Percentiles rank a stretch among this genome's conserved stretches.
Conservation (phyloP, 371 early-diverging fungal genomes). For the Mortierella sp. region DNA sequence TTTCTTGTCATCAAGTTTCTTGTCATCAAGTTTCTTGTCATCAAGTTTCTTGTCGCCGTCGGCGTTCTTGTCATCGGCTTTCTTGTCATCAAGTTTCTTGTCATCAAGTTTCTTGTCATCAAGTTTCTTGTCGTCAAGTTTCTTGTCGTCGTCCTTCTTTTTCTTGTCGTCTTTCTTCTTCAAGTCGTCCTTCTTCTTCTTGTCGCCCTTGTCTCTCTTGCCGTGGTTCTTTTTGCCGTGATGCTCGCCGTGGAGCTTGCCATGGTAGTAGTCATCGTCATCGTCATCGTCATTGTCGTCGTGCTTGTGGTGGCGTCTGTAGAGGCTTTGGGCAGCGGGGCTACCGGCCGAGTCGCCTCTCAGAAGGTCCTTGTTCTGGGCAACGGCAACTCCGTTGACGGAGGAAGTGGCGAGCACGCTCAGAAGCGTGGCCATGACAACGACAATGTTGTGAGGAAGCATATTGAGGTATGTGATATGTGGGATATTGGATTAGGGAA, state of each 20-base stretch:
- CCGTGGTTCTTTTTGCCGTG: background rate
- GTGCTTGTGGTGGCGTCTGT: constrained; percentile 29
- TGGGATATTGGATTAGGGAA: background rate
- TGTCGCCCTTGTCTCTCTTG: background rate
- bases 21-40: constrained; percentile 2
- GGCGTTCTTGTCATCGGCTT: background rate
- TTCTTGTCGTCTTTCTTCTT: background rate
- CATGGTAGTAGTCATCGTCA: constrained; percentile 13
- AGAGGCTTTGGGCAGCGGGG: background rate
- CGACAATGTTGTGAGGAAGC: constrained; percentile 25
- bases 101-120: constrained; percentile 1
- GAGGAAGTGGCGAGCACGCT: constrained; percentile 28
- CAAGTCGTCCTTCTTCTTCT: background rate
- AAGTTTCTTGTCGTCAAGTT: constrained; percentile 1
- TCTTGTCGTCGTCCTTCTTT: background rate
- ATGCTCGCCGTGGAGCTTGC: background rate
- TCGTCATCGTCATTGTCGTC: background rate
- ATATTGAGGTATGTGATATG: constrained; percentile 9
- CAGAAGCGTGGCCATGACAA: constrained; percentile 23
- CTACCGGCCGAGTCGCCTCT: background rate
- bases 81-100: background rate
- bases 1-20: background rate
- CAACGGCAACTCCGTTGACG: constrained; percentile 17
- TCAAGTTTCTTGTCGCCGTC: constrained; percentile 7
- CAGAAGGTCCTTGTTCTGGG: background rate